Percentiles rank a stretch among this genome's conserved stretches.
phyloP scores from a whole-genome alignment of 352 stramenopile genomes.

The Globisporangium irregulare region DNA sequence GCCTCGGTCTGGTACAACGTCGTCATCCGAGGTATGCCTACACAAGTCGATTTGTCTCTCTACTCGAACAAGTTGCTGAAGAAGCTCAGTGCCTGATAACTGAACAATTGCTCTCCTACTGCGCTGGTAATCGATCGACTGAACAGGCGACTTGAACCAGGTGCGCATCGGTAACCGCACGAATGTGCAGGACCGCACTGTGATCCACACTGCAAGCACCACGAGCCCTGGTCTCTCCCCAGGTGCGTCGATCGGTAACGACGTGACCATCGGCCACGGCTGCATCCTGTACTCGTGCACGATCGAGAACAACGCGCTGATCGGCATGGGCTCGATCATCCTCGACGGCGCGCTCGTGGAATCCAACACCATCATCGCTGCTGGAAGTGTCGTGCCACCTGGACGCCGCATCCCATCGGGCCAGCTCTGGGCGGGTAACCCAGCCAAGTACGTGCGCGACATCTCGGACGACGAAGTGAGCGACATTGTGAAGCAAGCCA shows the following conservation, averaged over 20 bases:
- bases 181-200: conserved; percentile 96
- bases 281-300: conserved; percentile 96
- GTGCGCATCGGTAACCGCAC: conserved; percentile 95
- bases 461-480: conserved; percentile 92
- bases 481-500: conserved; percentile 84
- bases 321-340: conserved; percentile 95
- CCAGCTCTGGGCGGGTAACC: conserved; percentile 97
- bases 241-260: conserved; percentile 92
- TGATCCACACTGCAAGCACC: conserved; percentile 92
- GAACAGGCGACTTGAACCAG: conserved; percentile 81
- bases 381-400: conserved; percentile 91
- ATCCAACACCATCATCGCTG: conserved; percentile 93
- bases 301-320: conserved; percentile 95
- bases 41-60: not conserved
- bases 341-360: conserved; percentile 91
- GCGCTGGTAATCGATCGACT: not conserved
- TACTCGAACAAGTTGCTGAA: not conserved
- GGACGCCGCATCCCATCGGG: conserved; percentile 86
- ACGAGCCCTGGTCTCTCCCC: conserved; percentile 71
- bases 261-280: conserved; percentile 94
- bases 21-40: conserved; percentile 83
- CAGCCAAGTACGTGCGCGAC: conserved; percentile 92
- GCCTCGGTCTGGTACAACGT: conserved; percentile 96
- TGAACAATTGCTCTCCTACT: not conserved
- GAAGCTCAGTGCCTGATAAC: not conserved